A percentile compares a stretch with the other conserved stretches of the same genome.
Evolutionary conservation across 2,329 filamentous ascomycete species (phyloP).

Genomic region (Ophiostoma himal-ulmi): DNA sequence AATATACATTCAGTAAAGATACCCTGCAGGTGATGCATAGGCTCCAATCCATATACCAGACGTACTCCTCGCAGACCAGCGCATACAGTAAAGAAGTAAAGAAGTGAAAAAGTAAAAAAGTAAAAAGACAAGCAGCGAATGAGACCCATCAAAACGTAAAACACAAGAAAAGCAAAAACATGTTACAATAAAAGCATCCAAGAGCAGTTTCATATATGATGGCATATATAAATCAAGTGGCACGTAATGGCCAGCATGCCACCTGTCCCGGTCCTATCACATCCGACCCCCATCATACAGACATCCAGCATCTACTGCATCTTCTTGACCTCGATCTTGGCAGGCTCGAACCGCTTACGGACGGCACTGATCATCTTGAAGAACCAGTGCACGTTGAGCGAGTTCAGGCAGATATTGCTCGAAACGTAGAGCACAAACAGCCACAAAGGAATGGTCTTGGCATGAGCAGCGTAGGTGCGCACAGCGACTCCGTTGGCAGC

Average conservation of each 20-base stretch:
- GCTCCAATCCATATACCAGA: neutral
- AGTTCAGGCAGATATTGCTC: conserved; percentile 66
- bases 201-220: neutral
- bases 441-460: conserved; percentile 60
- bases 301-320: neutral
- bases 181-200: neutral
- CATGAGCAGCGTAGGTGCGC: conserved; percentile 46
- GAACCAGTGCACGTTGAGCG: conserved; percentile 80
- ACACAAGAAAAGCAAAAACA: neutral
- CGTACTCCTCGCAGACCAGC: neutral
- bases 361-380: conserved; percentile 79
- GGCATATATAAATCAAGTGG: neutral
- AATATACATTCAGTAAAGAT: neutral
- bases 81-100: neutral
- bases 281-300: neutral
- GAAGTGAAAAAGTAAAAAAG: too few species aligned
- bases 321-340: conserved; percentile 23
- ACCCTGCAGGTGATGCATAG: neutral
- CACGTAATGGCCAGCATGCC: neutral
- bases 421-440: conserved; percentile 61
- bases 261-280: neutral
- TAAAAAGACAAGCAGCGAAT: neutral
- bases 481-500: conserved; percentile 33
- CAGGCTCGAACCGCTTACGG: conserved; percentile 64
- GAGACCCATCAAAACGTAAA: neutral